phyloP scores from a whole-genome alignment of 2,329 filamentous ascomycete species.

The Myriosclerotinia curreyana region DNA sequence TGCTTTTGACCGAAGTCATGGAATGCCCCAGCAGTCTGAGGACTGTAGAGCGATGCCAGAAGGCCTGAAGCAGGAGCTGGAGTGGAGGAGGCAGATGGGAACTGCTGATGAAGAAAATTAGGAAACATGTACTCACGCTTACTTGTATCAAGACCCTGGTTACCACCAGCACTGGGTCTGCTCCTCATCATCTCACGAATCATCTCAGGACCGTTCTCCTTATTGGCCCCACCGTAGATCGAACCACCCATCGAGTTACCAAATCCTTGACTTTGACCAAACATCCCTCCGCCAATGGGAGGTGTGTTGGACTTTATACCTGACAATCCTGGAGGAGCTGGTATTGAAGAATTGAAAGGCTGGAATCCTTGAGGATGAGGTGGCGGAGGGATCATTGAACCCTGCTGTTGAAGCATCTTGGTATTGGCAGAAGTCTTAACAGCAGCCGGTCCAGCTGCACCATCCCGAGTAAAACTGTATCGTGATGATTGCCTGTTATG shows the following conservation, averaged over 20 bases:
- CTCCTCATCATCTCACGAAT: constrained; percentile 79
- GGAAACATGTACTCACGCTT: constrained; percentile 99
- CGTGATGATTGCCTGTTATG: constrained; percentile 83
- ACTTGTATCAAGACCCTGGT: constrained; percentile 76
- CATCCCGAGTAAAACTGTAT: constrained; percentile 83
- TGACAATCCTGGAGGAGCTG: constrained; percentile 73
- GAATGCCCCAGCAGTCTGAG: constrained; percentile 79
- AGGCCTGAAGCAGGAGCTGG: constrained; percentile 87
- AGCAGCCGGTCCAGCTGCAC: constrained; percentile 53
- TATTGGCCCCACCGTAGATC: constrained; percentile 63
- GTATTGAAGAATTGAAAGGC: constrained; percentile 81
- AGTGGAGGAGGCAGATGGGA: constrained; percentile 76
- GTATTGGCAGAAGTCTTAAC: constrained; percentile 78
- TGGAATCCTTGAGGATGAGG: constrained; percentile 55
- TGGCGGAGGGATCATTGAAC: constrained; percentile 76
- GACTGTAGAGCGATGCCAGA: constrained; percentile 87
- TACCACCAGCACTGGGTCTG: constrained; percentile 59
- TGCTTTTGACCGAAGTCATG: constrained; percentile 94
- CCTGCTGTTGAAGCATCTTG: constrained; percentile 79
- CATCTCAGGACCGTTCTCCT: constrained; percentile 71
- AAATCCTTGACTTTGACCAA: constrained; percentile 84
- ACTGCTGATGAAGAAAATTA: constrained; percentile 85
- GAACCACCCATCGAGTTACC: constrained; percentile 59
- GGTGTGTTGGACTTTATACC: constrained; percentile 94
- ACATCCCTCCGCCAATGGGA: constrained; percentile 79